phyloP scores from a whole-genome alignment of 2,329 filamentous ascomycete genomes.

The Nigrospora sphaerica region DNA sequence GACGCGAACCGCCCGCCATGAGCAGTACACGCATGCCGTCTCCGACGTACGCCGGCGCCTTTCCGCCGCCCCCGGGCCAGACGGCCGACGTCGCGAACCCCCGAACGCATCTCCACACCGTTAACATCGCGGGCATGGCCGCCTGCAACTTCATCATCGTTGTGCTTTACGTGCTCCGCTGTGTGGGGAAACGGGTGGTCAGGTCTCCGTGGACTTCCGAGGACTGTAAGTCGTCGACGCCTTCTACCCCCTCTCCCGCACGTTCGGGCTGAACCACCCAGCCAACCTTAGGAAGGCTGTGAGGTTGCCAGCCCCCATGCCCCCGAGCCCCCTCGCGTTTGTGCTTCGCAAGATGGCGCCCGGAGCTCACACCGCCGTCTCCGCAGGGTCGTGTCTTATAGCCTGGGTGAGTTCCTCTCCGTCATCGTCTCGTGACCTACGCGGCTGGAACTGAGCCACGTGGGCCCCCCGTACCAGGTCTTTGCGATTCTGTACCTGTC shows the following conservation, averaged over 20 bases:
- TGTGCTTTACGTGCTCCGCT: slow-evolving; percentile 8
- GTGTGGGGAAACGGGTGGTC: slow-evolving; percentile 9
- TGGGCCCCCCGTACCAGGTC: background rate
- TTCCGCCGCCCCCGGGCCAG: slow-evolving; percentile 14
- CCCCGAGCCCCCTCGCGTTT: no score
- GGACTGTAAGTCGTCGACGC: slow-evolving; percentile 2
- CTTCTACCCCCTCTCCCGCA: background rate
- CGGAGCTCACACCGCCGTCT: no score
- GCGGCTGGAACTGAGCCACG: background rate
- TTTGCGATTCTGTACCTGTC: background rate
- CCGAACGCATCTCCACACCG: slow-evolving; percentile 5
- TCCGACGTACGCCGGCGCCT: slow-evolving; percentile 1
- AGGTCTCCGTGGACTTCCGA: slow-evolving; percentile 4
- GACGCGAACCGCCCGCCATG: no score
- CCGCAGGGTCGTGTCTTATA: slow-evolving; percentile 7
- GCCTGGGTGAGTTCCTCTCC: slow-evolving; percentile 5
- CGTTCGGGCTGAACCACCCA: background rate
- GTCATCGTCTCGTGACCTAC: background rate
- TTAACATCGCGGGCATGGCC: slow-evolving; percentile 7
- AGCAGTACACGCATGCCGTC: no score
- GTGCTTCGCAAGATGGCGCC: no score
- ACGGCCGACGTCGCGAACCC: slow-evolving; percentile 13
- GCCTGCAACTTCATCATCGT: slow-evolving; percentile 7
- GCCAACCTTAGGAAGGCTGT: background rate
- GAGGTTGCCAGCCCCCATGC: no score